These are phyloP conservation scores for Microbotryum saponariae DNA, from an alignment of 1,284 basidiomycete genomes.

Conservation along the genomic window DNA sequence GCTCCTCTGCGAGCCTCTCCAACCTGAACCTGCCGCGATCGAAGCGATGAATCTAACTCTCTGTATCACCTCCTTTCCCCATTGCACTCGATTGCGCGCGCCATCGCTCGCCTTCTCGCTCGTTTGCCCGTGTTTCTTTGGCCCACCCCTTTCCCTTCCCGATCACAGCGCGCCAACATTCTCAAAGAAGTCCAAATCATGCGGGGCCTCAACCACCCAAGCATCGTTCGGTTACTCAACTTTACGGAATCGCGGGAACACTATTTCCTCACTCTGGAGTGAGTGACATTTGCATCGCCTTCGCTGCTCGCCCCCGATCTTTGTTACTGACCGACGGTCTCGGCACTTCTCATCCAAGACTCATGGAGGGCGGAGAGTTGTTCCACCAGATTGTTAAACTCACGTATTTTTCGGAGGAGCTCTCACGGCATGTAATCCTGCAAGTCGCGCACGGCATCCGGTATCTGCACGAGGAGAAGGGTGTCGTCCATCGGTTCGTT, in stretches of 20 bases:
- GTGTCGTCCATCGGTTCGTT: slow-evolving; percentile 78
- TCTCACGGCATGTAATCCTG: slow-evolving; percentile 89
- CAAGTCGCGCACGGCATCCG: slow-evolving; percentile 94
- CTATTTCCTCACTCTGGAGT: slow-evolving; percentile 88
- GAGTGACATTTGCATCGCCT: not conserved
- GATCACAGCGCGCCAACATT: slow-evolving; percentile 82
- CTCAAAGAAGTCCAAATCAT: slow-evolving; percentile 99
- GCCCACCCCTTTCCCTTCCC: slow-evolving; percentile 1
- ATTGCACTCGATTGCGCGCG: slow-evolving; percentile 9
- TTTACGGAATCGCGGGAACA: slow-evolving; percentile 88
- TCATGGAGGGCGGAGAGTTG: slow-evolving; percentile 94
- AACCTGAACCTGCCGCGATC: slow-evolving; percentile 37
- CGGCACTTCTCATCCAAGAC: slow-evolving; percentile 43
- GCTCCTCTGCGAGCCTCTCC: slow-evolving; percentile 33
- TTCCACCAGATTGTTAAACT: slow-evolving; percentile 99
- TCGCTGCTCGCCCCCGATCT: not conserved
- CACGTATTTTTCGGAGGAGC: slow-evolving; percentile 95
- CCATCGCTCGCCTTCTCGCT: slow-evolving; percentile 17
- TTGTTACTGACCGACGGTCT: not conserved
- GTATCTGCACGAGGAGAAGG: slow-evolving; percentile 94
- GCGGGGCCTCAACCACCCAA: slow-evolving; percentile 84
- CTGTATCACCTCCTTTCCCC: not conserved
- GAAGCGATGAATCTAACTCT: slow-evolving; percentile 31
- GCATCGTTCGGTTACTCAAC: slow-evolving; percentile 77
- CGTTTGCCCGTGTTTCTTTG: slow-evolving; percentile 20